Conservation (phyloP, 768 basidiomycete species). For the Suillus spraguei region DNA sequence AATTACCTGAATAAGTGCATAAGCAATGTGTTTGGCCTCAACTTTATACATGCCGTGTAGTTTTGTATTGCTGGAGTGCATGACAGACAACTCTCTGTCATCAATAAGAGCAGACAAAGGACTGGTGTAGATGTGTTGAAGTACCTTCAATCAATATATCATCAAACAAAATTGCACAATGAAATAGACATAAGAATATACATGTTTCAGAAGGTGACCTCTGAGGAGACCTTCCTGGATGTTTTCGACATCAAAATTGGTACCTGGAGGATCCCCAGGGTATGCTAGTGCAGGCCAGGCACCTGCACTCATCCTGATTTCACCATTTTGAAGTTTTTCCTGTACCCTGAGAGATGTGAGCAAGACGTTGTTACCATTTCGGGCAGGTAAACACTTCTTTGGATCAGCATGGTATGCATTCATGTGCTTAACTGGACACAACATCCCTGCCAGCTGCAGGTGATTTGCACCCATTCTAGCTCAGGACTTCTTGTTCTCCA, state of each 20-base stretch:
- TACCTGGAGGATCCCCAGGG: not conserved
- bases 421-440: not conserved
- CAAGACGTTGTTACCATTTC: not conserved
- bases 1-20: not conserved
- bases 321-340: not conserved
- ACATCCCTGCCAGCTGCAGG: not conserved
- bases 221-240: not conserved
- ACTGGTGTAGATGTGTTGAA: not conserved
- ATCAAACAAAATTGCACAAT: not conserved
- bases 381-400: not conserved
- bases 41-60: not conserved
- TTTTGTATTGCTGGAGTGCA: not conserved
- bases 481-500: not conserved
- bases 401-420: not conserved
- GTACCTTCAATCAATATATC: no score
- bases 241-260: not conserved
- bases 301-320: not conserved
- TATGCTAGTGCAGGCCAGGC: slow-evolving; percentile 1
- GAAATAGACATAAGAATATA: not conserved
- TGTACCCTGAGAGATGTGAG: not conserved
- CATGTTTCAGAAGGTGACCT: not conserved
- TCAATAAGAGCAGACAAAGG: not conserved
- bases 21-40: not conserved
- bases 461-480: not conserved
- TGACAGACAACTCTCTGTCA: not conserved